These are phyloP conservation scores for Canavalia ensiformis DNA, from an alignment of 306 rosid species.

Conservation along the genomic window DNA sequence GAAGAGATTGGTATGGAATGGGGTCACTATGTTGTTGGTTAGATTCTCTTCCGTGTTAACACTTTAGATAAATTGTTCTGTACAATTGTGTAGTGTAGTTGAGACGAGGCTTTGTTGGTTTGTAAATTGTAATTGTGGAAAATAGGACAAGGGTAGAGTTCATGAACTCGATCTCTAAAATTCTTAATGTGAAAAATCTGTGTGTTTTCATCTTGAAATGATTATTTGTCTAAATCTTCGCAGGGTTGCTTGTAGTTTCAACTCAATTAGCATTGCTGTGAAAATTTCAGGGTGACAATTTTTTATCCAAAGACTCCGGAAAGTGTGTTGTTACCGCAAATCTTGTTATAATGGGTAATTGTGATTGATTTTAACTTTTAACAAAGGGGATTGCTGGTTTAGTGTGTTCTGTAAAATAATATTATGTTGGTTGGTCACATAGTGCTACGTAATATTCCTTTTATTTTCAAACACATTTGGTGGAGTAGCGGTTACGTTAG, in stretches of 20 bases:
- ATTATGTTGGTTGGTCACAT: constrained; percentile 6
- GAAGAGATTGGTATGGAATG: neutral
- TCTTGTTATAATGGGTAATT: neutral
- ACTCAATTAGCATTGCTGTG: neutral
- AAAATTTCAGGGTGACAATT: neutral
- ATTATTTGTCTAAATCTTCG: neutral
- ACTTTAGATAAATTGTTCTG: constrained; percentile 25
- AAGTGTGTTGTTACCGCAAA: neutral
- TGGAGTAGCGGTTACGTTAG: neutral
- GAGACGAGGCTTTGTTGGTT: neutral
- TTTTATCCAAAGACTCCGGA: neutral
- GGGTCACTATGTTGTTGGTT: neutral
- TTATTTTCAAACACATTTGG: neutral
- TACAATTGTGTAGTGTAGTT: constrained; percentile 45
- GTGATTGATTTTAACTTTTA: neutral
- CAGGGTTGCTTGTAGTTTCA: neutral
- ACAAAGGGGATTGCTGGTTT: neutral
- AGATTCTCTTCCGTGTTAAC: neutral
- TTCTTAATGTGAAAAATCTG: neutral
- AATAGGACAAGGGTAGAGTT: constrained; percentile 26
- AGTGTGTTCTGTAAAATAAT: constrained; percentile 14
- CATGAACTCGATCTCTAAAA: neutral
- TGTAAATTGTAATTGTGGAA: constrained; percentile 29
- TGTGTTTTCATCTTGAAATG: neutral
- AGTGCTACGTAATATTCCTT: constrained; percentile 14